These are phyloP conservation scores for Rhynchospora breviuscula DNA, from an alignment of 176 grass and related monocot species.

Conservation along the genomic window DNA sequence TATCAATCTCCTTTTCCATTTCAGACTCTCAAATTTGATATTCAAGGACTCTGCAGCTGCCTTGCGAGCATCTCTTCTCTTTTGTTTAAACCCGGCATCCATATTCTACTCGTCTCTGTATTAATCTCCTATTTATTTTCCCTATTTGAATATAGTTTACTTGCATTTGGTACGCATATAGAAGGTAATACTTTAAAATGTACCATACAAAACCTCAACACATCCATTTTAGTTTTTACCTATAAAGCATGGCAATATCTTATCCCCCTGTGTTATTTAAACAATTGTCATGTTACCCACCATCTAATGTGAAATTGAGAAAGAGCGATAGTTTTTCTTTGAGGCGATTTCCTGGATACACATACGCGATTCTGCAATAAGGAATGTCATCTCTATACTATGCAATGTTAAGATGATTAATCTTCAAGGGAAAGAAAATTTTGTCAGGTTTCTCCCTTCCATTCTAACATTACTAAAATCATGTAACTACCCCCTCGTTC, in stretches of 20 bases:
- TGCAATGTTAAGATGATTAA: neutral
- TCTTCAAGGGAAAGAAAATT: neutral
- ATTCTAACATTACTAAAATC: neutral
- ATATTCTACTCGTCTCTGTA: slow-evolving; percentile 96
- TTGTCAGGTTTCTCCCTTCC: neutral
- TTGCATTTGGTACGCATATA: neutral
- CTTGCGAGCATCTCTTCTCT: slow-evolving; percentile 61
- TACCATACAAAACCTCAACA: neutral
- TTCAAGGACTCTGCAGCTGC: slow-evolving; percentile 55
- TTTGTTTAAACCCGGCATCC: slow-evolving; percentile 87
- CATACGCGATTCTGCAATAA: neutral
- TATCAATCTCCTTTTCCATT: slow-evolving; percentile 4
- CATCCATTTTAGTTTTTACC: neutral
- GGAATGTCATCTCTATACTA: neutral
- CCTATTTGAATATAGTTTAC: slow-evolving; percentile 3
- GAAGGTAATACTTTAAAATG: neutral
- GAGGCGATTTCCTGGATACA: neutral
- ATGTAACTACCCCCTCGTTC: neutral
- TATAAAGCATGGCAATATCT: neutral
- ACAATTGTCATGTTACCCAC: neutral
- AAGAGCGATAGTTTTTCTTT: neutral
- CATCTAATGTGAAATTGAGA: neutral
- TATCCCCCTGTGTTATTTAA: neutral
- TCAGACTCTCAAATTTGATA: slow-evolving; percentile 64
- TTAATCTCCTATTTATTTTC: slow-evolving; percentile 20